Evolutionary conservation across 78 protist species (phyloP).

Genomic region (Dictyostelium intermedium): DNA sequence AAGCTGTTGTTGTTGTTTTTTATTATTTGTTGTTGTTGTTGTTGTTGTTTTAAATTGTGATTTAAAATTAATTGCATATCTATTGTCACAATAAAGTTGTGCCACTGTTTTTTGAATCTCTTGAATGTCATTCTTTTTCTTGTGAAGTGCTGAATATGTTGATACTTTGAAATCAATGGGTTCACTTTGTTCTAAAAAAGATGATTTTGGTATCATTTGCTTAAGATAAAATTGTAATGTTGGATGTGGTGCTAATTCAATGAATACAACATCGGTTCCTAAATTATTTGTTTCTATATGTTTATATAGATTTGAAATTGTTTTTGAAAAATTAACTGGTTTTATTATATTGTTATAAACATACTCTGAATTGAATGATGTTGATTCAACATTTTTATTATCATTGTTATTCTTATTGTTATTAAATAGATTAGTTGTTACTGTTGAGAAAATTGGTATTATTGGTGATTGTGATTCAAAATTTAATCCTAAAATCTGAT

Average conservation of each 20-base stretch:
- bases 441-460: constrained; percentile 26
- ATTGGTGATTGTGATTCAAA: not conserved
- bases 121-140: constrained; percentile 6
- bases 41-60: not conserved
- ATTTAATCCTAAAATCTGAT: not conserved
- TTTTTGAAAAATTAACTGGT: constrained; percentile 4
- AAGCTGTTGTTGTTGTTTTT: not conserved
- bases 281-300: not conserved
- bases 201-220: not conserved
- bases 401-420: too few species aligned
- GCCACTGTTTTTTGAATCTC: constrained; percentile 8
- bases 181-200: not conserved
- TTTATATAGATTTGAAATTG: constrained; percentile 10
- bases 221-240: constrained; percentile 33
- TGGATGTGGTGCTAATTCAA: constrained; percentile 60
- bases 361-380: not conserved
- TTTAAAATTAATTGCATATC: not conserved
- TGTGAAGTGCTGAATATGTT: not conserved
- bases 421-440: not conserved
- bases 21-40: not conserved
- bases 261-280: not conserved
- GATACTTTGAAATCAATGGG: not conserved
- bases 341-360: not conserved
- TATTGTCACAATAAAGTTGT: not conserved
- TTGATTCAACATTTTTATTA: too few species aligned